These are phyloP conservation scores for Neurospora sp. DNA, from an alignment of 2,329 filamentous ascomycete genomes.

Conservation along the genomic window DNA sequence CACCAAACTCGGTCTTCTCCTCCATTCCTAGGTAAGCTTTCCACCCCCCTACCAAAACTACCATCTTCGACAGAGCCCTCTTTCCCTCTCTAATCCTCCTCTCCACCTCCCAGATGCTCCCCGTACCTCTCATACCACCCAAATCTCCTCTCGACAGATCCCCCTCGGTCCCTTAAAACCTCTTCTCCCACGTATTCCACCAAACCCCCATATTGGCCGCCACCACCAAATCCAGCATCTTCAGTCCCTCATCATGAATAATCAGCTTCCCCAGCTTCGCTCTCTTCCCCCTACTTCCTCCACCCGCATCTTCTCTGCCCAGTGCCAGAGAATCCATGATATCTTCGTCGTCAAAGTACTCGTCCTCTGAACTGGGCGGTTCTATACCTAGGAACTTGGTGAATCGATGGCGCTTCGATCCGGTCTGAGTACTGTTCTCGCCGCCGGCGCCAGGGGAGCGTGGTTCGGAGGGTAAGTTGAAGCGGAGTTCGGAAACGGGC, in stretches of 20 bases:
- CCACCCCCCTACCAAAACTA: neutral
- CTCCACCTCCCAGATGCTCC: neutral
- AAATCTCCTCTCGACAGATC: neutral
- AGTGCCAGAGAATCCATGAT: conserved; percentile 57
- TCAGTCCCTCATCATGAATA: conserved; percentile 77
- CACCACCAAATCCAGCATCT: conserved; percentile 90
- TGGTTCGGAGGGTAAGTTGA: conserved; percentile 57
- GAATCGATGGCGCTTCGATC: conserved; percentile 21
- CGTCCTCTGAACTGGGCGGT: conserved; percentile 18
- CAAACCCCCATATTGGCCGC: conserved; percentile 86
- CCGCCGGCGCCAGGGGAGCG: neutral
- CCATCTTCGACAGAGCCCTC: neutral
- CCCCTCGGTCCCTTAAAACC: conserved; percentile 19
- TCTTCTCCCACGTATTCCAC: conserved; percentile 77
- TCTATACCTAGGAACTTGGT: conserved; percentile 29
- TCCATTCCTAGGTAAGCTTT: neutral
- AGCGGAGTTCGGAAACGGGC: conserved; percentile 72
- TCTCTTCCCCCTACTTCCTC: conserved; percentile 73
- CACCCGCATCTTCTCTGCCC: conserved; percentile 74
- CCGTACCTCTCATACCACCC: neutral
- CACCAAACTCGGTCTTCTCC: neutral
- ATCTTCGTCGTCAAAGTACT: conserved; percentile 27
- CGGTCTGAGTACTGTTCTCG: neutral
- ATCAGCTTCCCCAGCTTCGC: conserved; percentile 93
- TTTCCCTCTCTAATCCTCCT: neutral